Percentiles rank a stretch among this genome's conserved stretches.
phyloP scores from a whole-genome alignment of 805 yeast species.

The Monosporozyma aerobia region DNA sequence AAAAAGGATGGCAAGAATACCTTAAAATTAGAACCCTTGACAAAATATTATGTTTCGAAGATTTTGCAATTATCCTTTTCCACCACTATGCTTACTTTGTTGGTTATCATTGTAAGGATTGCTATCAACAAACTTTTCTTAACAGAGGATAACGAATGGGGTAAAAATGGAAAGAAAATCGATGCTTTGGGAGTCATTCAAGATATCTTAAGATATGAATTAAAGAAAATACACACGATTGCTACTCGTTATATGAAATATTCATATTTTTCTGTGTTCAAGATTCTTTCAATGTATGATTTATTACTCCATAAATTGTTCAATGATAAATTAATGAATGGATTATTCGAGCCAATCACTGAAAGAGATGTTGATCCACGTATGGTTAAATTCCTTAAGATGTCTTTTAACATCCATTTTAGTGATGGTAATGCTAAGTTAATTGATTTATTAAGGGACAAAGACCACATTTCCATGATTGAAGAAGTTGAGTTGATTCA shows the following conservation, averaged over 20 bases:
- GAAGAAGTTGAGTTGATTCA: neutral
- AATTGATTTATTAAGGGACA: constrained; percentile 12
- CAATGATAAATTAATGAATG: constrained; percentile 17
- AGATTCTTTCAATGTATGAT: constrained; percentile 24
- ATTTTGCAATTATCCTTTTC: constrained; percentile 22
- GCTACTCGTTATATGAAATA: constrained; percentile 22
- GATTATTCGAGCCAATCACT: constrained; percentile 10
- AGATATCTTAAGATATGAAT: constrained; percentile 12
- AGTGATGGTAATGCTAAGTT: constrained; percentile 7
- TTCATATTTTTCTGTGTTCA: constrained; percentile 26
- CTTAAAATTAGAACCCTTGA: constrained; percentile 11
- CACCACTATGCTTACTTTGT: constrained; percentile 16
- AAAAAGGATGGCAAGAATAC: neutral
- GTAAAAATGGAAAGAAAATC: neutral
- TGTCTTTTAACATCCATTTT: constrained; percentile 18
- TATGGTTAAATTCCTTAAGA: constrained; percentile 15
- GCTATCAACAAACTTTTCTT: constrained; percentile 9
- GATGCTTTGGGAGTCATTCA: constrained; percentile 13
- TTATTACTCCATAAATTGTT: constrained; percentile 17
- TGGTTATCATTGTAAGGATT: constrained; percentile 20
- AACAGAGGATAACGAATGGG: neutral
- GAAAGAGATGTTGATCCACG: constrained; percentile 12
- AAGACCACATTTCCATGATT: constrained; percentile 10
- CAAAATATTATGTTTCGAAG: constrained; percentile 18
- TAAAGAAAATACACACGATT: constrained; percentile 15